Evolutionary conservation across 768 basidiomycete species (phyloP), one percentile per base, ranked within the genome.

Genomic region (Lyophyllum decastes): DNA sequence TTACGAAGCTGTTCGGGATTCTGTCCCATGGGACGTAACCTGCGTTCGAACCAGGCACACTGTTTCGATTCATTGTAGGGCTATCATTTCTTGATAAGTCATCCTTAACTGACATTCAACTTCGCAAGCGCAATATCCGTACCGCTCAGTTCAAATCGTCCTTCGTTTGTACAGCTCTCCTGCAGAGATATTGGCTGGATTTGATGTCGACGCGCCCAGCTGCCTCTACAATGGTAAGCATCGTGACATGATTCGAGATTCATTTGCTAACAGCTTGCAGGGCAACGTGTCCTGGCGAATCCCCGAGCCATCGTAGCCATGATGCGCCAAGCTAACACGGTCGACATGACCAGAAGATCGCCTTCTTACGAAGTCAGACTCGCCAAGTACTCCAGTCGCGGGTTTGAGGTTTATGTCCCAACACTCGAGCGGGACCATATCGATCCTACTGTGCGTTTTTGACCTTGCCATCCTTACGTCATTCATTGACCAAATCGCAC

Each of bases 21-120:
- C 84, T 10, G 79, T 87, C 34, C 84, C 85, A 25, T 87, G 85
- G 85, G 86, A 87, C 65, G 82, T 85, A 16, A 86, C 85, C 26
- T 86, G 84, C 50, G 80, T 88, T 55, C 79, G 85, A 40, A 84
- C 84, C 55, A 87, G 84, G 69, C 84, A 88, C 61, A 84, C 85
- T 0, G 74, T 86, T 43, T 86, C 86, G 14, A 86, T 87, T 61
- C 81, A 87, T 65, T 85, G 84, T 79, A 52, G 81, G 67, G 17
- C 34, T 30, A n/a, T 30, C 8, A 44, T 58, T 3, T 41, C 12
- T 5, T n/a, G 24, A 17, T 9, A 35, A 9, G 5, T 38, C 14
- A n/a, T 24, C 16, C 41, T 30, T 6, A 45, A 51, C 16, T 50
- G 25, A 44, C 47, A 33, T n/a, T 46, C 16, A 48, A 24, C 24